Percentiles rank a stretch among this genome's conserved stretches.
Evolutionary conservation across 2,329 filamentous ascomycete species (phyloP).

Genomic region (Phoma sp.): DNA sequence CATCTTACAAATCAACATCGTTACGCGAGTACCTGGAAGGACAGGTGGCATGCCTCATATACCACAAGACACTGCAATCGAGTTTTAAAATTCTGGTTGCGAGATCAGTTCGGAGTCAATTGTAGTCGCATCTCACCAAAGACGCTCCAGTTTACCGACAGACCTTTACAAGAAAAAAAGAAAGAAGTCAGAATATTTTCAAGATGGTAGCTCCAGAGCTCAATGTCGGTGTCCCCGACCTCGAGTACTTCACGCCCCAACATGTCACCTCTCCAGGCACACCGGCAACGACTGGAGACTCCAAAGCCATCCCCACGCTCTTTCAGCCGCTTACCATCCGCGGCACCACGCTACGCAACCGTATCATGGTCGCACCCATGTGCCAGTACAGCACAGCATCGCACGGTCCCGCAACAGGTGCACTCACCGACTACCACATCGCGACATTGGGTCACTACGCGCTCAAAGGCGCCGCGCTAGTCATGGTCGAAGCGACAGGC

Average conservation of each 20-base stretch:
- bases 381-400: slow-evolving; percentile 45
- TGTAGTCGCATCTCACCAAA: too few species aligned
- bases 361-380: slow-evolving; percentile 49
- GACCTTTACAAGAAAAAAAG: neutral
- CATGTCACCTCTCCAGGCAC: slow-evolving; percentile 52
- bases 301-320: slow-evolving; percentile 34
- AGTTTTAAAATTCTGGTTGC: neutral
- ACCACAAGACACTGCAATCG: neutral
- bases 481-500: slow-evolving; percentile 47
- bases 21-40: neutral
- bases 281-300: slow-evolving; percentile 15
- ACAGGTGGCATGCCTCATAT: too few species aligned
- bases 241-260: slow-evolving; percentile 55
- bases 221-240: slow-evolving; percentile 32
- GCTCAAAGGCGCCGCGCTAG: slow-evolving; percentile 44
- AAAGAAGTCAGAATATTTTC: neutral
- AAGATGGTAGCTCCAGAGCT: slow-evolving; percentile 29
- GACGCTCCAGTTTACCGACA: too few species aligned
- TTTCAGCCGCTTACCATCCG: slow-evolving; percentile 48
- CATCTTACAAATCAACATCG: slow-evolving; percentile 16
- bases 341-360: slow-evolving; percentile 43
- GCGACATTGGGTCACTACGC: slow-evolving; percentile 48
- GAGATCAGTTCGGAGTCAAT: too few species aligned
- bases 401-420: slow-evolving; percentile 43
- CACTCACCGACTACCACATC: slow-evolving; percentile 48